Evolutionary conservation across 805 yeast species (phyloP).

Genomic region (Starmerella floris): DNA sequence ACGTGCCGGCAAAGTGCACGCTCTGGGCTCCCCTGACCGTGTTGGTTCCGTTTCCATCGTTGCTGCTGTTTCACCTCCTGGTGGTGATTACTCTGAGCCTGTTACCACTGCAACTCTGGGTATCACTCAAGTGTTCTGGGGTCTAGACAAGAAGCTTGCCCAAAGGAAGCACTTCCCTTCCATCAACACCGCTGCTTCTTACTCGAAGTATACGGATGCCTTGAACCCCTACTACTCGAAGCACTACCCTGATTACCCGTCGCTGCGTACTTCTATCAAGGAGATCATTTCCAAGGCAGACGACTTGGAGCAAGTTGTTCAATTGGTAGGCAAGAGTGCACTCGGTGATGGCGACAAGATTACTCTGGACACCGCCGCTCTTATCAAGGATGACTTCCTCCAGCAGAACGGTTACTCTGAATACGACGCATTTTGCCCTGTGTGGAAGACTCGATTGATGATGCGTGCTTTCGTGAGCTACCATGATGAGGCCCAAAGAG

Average conservation of each 20-base stretch:
- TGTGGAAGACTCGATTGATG: conserved; percentile 98
- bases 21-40: conserved; percentile 94
- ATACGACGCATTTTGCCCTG: conserved; percentile 97
- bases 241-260: conserved; percentile 82
- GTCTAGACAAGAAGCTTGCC: conserved; percentile 95
- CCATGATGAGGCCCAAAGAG: conserved; percentile 95
- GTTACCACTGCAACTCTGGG: conserved; percentile 97
- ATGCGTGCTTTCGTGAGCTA: conserved; percentile 88
- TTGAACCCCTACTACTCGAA: conserved; percentile 73
- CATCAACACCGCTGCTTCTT: conserved; percentile 87
- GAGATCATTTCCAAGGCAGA: conserved; percentile 95
- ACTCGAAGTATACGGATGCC: conserved; percentile 88
- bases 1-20: conserved; percentile 95
- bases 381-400: conserved; percentile 94
- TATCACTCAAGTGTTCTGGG: conserved; percentile 99
- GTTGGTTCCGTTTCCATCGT: conserved; percentile 97
- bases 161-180: conserved; percentile 99
- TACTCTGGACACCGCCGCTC: conserved; percentile 78
- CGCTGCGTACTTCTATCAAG: conserved; percentile 77
- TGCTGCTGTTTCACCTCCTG: conserved; percentile 99
- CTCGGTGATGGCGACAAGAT: conserved; percentile 93
- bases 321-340: conserved; percentile 97
- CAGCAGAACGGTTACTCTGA: conserved; percentile 99
- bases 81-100: conserved; percentile 99
- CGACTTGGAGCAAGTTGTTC: conserved; percentile 97